Evolutionary conservation across 345 rosid genomes (phyloP).

Genomic region (Hibiscus tridactylites): DNA sequence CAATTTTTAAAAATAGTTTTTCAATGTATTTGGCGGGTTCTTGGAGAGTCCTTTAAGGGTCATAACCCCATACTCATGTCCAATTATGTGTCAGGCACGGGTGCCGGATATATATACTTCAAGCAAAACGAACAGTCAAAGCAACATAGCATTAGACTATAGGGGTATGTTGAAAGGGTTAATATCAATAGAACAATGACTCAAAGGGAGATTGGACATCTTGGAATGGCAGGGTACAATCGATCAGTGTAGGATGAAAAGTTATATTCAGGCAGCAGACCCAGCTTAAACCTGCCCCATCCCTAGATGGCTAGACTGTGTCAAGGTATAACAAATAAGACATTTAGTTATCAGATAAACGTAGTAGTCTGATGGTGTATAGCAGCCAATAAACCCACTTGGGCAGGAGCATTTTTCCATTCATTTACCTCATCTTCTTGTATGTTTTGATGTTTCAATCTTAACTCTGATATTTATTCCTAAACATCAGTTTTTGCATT

Average conservation of each 20-base stretch:
- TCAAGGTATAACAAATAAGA: background rate
- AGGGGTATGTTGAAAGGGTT: background rate
- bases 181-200: too few relatives aligned
- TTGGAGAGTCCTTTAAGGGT: background rate
- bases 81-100: background rate
- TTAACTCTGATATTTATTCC: constrained; percentile 3
- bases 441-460: background rate
- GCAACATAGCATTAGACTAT: background rate
- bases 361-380: background rate
- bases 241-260: background rate
- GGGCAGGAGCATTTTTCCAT: background rate
- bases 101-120: background rate
- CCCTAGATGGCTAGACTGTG: background rate
- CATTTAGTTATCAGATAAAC: background rate
- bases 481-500: background rate
- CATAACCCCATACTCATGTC: background rate
- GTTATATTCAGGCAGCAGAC: background rate
- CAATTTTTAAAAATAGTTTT: background rate
- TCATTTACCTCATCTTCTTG: background rate
- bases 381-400: background rate
- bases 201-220: too few relatives aligned
- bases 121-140: background rate
- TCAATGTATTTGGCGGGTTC: background rate
- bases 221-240: background rate
- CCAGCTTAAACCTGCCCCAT: constrained; percentile 2